Conservation (phyloP, 345 rosid species). For the Pelargonium nanum region DNA sequence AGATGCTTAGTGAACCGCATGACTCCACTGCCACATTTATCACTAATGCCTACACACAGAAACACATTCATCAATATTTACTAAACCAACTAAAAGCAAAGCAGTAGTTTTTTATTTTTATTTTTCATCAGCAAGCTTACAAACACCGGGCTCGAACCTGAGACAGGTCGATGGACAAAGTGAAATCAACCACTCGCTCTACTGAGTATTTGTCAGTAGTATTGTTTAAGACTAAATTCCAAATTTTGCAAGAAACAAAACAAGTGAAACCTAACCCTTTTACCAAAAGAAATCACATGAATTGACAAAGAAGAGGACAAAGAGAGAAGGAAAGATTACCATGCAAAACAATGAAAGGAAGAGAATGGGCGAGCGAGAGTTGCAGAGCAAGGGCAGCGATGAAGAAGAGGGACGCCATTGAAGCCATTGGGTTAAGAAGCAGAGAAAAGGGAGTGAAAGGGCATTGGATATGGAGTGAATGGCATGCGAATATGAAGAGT, state of each 20-base stretch:
- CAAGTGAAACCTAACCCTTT: neutral
- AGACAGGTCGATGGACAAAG: too few relatives aligned
- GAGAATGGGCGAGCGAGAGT: conserved; percentile 25
- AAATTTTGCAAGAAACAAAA: neutral
- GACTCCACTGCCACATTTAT: conserved; percentile 61
- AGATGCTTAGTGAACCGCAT: conserved; percentile 47
- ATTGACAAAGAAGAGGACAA: neutral
- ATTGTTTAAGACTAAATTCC: too few relatives aligned
- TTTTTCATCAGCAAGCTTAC: too few relatives aligned
- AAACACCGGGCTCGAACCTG: too few relatives aligned
- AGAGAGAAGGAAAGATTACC: conserved; percentile 27
- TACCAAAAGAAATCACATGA: neutral
- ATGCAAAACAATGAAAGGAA: conserved; percentile 70
- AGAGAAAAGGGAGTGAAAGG: neutral
- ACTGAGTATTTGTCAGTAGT: too few relatives aligned
- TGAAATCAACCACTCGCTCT: too few relatives aligned
- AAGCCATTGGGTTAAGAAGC: neutral
- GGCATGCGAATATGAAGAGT: neutral
- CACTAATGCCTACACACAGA: conserved; percentile 56
- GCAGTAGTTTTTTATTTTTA: too few relatives aligned
- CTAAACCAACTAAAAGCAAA: too few relatives aligned
- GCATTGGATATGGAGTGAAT: neutral
- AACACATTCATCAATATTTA: neutral
- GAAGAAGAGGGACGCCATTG: conserved; percentile 11
- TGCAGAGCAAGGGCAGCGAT: neutral